phyloP scores from a whole-genome alignment of 2,329 filamentous ascomycete genomes.

The Macrophomina phaseolina region DNA sequence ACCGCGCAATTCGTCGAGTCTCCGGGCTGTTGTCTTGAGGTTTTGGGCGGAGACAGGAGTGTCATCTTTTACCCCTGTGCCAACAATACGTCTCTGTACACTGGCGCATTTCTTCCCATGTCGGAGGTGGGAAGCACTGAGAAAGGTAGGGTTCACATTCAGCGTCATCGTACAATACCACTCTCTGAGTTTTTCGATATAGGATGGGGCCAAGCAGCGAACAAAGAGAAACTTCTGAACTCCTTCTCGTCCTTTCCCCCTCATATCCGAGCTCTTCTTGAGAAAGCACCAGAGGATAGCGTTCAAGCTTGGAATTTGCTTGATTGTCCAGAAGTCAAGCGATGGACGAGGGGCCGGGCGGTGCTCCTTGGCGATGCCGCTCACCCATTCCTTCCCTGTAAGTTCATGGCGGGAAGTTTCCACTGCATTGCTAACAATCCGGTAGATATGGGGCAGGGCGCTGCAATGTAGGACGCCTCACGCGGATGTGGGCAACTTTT shows the following conservation, averaged over 20 bases:
- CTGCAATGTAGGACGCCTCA: slow-evolving; percentile 46
- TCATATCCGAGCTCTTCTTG: slow-evolving; percentile 45
- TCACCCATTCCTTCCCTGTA: slow-evolving; percentile 69
- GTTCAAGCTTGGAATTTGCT: slow-evolving; percentile 45
- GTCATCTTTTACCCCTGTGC: slow-evolving; percentile 57
- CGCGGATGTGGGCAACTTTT: not conserved
- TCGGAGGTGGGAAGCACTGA: not conserved
- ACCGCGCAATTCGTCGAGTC: slow-evolving; percentile 46
- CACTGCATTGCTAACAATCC: not conserved
- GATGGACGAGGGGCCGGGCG: slow-evolving; percentile 61
- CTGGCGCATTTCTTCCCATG: slow-evolving; percentile 27
- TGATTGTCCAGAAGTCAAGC: slow-evolving; percentile 63
- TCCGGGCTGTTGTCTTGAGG: slow-evolving; percentile 51
- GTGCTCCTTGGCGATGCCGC: slow-evolving; percentile 70
- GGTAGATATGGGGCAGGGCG: slow-evolving; percentile 64
- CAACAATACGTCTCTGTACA: slow-evolving; percentile 55
- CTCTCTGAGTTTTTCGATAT: not conserved
- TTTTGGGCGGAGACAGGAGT: slow-evolving; percentile 50
- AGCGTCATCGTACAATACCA: too few species aligned
- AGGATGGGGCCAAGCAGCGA: slow-evolving; percentile 38
- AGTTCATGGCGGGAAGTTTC: slow-evolving; percentile 31
- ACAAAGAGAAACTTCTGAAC: slow-evolving; percentile 38
- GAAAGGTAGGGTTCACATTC: not conserved
- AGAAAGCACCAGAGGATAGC: slow-evolving; percentile 43
- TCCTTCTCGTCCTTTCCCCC: not conserved